These are phyloP conservation scores for Neurospora sp. DNA, from an alignment of 2,329 filamentous ascomycete genomes.

Conservation along the genomic window DNA sequence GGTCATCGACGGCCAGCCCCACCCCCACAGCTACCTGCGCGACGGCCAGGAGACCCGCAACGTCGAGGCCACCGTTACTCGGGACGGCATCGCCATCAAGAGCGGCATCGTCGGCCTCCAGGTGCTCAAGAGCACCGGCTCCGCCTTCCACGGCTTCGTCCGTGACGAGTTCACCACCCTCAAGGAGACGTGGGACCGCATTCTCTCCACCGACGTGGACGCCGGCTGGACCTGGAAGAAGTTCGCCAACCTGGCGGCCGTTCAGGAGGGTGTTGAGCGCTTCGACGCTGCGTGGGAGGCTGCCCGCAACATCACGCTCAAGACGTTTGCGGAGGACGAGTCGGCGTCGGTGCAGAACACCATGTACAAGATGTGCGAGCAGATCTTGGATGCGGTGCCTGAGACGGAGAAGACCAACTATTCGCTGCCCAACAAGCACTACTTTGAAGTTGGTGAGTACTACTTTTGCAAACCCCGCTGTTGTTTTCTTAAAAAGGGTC, in stretches of 20 bases:
- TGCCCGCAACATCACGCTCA: conserved; percentile 78
- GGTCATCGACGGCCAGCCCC: conserved; percentile 73
- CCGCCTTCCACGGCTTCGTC: conserved; percentile 89
- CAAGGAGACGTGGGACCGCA: conserved; percentile 85
- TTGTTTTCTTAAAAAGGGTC: background rate
- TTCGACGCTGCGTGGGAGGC: conserved; percentile 74
- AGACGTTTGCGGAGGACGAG: conserved; percentile 80
- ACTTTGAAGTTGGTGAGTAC: conserved; percentile 81
- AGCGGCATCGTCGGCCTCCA: conserved; percentile 73
- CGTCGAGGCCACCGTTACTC: conserved; percentile 61
- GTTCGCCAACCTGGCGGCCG: conserved; percentile 56
- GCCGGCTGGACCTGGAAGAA: conserved; percentile 75
- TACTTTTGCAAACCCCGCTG: background rate
- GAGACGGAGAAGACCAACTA: conserved; percentile 67
- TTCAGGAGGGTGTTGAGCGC: conserved; percentile 49
- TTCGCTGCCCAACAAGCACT: conserved; percentile 92
- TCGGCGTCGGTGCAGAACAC: conserved; percentile 92
- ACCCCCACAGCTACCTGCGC: conserved; percentile 90
- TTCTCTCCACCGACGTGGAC: conserved; percentile 88
- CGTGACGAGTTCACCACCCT: conserved; percentile 90
- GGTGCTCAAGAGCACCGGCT: conserved; percentile 93
- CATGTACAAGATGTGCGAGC: conserved; percentile 97
- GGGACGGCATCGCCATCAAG: conserved; percentile 63
- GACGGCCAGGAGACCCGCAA: conserved; percentile 82
- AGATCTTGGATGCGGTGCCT: conserved; percentile 69